Percentiles rank a stretch among this genome's conserved stretches.
phyloP scores from a whole-genome alignment of 371 early-diverging fungal species.

The Caulochytrium protostelioides region DNA sequence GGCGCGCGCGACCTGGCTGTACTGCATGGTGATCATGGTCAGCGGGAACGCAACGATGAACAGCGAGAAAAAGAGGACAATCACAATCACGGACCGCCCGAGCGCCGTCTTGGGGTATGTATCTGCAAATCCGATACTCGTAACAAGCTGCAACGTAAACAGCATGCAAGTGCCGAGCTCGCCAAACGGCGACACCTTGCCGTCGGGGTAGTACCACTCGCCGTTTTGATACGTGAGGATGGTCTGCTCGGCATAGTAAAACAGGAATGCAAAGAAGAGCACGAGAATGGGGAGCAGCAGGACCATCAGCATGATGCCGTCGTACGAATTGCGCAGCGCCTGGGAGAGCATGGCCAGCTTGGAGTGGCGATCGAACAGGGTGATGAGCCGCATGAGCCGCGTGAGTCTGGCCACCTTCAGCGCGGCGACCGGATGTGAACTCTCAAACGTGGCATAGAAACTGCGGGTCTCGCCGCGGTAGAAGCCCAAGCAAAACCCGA shows the following conservation, averaged over 20 bases:
- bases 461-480: no score
- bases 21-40: conserved; percentile 15
- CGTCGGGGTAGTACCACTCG: conserved; percentile 6
- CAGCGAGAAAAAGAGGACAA: conserved; percentile 7
- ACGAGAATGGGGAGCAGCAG: not conserved
- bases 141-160: not conserved
- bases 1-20: conserved; percentile 2
- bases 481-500: no score
- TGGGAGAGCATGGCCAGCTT: not conserved
- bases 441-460: no score
- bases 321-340: not conserved
- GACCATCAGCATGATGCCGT: conserved; percentile 3
- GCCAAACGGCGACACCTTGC: conserved; percentile 5
- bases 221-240: not conserved
- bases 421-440: no score
- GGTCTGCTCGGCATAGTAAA: conserved; percentile 6
- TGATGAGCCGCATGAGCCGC: no score
- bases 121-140: conserved; percentile 8
- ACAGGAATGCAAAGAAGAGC: conserved; percentile 3
- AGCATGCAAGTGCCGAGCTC: conserved; percentile 1
- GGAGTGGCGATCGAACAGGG: no score
- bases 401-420: no score
- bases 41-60: conserved; percentile 15
- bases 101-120: conserved; percentile 6
- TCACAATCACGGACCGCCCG: conserved; percentile 8